These are phyloP conservation scores for Escallonia herrerae DNA, from an alignment of 129 eudicot species.

Conservation along the genomic window DNA sequence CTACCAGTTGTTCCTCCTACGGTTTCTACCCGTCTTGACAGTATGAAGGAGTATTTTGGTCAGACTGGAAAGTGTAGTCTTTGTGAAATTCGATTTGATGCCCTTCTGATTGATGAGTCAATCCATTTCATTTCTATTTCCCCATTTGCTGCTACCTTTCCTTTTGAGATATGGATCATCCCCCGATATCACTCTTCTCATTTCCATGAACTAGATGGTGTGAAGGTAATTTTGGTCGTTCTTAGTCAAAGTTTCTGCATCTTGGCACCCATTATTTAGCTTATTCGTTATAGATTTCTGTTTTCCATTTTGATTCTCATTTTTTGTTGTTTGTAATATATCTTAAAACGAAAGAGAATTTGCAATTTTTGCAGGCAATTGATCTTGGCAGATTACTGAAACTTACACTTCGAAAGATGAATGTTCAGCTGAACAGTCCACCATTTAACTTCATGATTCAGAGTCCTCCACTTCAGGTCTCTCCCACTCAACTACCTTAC, in stretches of 20 bases:
- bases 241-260: not conserved
- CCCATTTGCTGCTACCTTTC: constrained; percentile 75
- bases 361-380: constrained; percentile 43
- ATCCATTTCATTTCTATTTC: constrained; percentile 57
- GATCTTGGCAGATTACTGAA: constrained; percentile 89
- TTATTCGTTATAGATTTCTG: not conserved
- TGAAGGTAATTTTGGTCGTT: constrained; percentile 38
- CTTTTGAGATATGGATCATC: constrained; percentile 92
- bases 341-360: not conserved
- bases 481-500: constrained; percentile 38
- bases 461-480: constrained; percentile 52
- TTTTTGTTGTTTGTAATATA: not conserved
- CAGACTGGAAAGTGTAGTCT: constrained; percentile 76
- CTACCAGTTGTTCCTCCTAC: constrained; percentile 76
- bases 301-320: not conserved
- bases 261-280: not conserved
- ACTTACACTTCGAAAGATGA: constrained; percentile 63
- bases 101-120: constrained; percentile 53
- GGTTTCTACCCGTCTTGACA: constrained; percentile 47
- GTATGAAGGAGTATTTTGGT: constrained; percentile 67
- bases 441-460: constrained; percentile 92
- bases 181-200: constrained; percentile 76
- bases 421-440: constrained; percentile 77
- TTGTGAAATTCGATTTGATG: constrained; percentile 45
- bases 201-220: constrained; percentile 63